Evolutionary conservation across 176 grass and related monocot species (phyloP).

Genomic region (Alloteropsis semialata): DNA sequence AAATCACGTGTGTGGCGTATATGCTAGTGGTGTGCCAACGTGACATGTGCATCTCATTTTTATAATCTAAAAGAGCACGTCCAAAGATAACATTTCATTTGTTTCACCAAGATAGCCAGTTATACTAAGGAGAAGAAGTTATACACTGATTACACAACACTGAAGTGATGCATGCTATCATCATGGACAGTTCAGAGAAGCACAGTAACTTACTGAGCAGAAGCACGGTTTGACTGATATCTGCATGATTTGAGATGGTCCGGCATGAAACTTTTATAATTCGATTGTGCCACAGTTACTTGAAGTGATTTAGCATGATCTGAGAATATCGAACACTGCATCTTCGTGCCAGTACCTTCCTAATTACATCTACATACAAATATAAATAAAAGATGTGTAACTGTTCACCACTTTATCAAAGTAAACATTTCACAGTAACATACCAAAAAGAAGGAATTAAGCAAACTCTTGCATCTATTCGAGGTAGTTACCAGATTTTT

Average conservation of each 20-base stretch:
- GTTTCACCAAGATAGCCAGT: background rate
- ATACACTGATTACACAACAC: background rate
- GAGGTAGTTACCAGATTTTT: background rate
- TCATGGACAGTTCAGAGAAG: background rate
- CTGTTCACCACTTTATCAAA: background rate
- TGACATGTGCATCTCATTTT: background rate
- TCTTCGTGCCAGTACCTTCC: background rate
- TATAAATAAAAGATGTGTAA: background rate
- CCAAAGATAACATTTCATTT: background rate
- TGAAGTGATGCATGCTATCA: background rate
- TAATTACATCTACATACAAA: background rate
- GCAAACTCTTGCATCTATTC: background rate
- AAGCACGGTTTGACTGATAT: background rate
- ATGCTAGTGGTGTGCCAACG: background rate
- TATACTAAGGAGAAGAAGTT: background rate
- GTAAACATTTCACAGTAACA: background rate
- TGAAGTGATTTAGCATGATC: background rate
- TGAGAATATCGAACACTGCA: background rate
- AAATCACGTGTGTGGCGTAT: background rate
- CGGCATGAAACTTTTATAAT: background rate
- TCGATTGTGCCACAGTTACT: background rate
- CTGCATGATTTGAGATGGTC: background rate
- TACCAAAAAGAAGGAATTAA: background rate
- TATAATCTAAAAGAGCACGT: too few species aligned
- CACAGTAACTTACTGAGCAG: background rate